Conservation (phyloP, 2,329 filamentous ascomycete genomes). For the Aspergillus hiratsukae region DNA sequence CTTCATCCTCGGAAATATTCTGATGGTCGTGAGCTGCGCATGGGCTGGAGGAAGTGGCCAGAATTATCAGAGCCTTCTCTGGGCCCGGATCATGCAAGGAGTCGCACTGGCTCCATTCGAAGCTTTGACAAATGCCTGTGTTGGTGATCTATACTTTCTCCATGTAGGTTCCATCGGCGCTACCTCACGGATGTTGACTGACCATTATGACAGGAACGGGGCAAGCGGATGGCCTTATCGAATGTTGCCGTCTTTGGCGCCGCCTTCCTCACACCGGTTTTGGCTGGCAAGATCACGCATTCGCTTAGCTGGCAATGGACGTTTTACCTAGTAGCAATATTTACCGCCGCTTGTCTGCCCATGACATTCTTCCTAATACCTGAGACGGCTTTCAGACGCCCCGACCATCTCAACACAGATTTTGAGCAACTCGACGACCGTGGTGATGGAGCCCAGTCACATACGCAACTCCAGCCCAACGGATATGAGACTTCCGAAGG, state of each 20-base stretch:
- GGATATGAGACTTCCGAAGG: slow-evolving; percentile 5
- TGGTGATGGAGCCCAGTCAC: slow-evolving; percentile 8
- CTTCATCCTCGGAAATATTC: slow-evolving; percentile 70
- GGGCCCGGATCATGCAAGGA: slow-evolving; percentile 79
- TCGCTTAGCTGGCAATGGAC: slow-evolving; percentile 78
- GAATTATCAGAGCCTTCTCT: slow-evolving; percentile 68
- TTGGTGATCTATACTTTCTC: slow-evolving; percentile 87
- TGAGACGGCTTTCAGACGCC: slow-evolving; percentile 73
- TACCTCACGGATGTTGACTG: background rate
- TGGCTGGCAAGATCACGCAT: slow-evolving; percentile 80
- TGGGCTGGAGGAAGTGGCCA: slow-evolving; percentile 70
- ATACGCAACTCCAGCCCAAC: slow-evolving; percentile 6
- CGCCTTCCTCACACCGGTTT: slow-evolving; percentile 76
- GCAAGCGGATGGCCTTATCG: slow-evolving; percentile 78
- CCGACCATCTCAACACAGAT: slow-evolving; percentile 66
- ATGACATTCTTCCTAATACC: slow-evolving; percentile 74
- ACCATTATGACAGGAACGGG: slow-evolving; percentile 55
- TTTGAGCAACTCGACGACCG: slow-evolving; percentile 40
- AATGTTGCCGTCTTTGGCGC: slow-evolving; percentile 68
- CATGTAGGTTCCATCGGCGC: slow-evolving; percentile 53
- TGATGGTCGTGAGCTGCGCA: slow-evolving; percentile 67
- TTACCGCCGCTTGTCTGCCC: slow-evolving; percentile 65
- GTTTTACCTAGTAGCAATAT: slow-evolving; percentile 85
- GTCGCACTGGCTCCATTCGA: slow-evolving; percentile 85
- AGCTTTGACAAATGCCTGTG: slow-evolving; percentile 78